phyloP scores from a whole-genome alignment of 2,329 filamentous ascomycete species.

The Ophiocordyceps camponoti-saundersi region DNA sequence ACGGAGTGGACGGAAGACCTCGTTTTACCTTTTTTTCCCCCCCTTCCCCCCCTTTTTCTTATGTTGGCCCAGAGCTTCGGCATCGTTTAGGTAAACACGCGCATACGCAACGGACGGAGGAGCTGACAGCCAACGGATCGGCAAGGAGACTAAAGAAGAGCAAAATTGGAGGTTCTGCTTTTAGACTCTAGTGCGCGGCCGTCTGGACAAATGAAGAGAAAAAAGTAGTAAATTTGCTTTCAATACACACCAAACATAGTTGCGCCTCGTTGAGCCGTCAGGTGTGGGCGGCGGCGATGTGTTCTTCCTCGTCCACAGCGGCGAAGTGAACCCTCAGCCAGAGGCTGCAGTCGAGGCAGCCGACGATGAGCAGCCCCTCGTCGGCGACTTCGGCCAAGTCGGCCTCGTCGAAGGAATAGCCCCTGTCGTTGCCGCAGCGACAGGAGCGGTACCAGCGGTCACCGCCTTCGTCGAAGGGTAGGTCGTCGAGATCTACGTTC shows the following conservation, averaged over 20 bases:
- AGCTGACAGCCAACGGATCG: conserved; percentile 18
- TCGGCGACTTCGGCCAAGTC: conserved; percentile 43
- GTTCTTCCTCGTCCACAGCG: conserved; percentile 23
- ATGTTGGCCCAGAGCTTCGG: conserved; percentile 20
- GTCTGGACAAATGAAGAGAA: conserved; percentile 32
- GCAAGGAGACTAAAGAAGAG: conserved; percentile 24
- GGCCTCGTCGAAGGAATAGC: conserved; percentile 39
- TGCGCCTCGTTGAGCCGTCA: background rate
- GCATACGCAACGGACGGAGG: conserved; percentile 20
- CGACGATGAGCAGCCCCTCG: conserved; percentile 44
- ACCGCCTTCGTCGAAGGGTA: conserved; percentile 30
- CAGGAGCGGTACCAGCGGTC: conserved; percentile 39
- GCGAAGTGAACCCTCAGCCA: conserved; percentile 50
- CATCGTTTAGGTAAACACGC: conserved; percentile 29
- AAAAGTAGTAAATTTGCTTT: conserved; percentile 33
- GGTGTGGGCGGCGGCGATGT: background rate
- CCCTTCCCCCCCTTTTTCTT: conserved; percentile 8
- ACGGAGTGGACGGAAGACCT: conserved; percentile 45
- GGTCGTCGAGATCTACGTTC: conserved; percentile 47
- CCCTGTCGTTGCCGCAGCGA: conserved; percentile 45
- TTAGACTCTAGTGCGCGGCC: conserved; percentile 39
- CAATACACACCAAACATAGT: conserved; percentile 12
- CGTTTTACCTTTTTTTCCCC: conserved; percentile 31
- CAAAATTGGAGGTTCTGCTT: conserved; percentile 32
- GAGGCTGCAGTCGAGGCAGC: conserved; percentile 48